Evolutionary conservation across 192 early-diverging fungal genomes (phyloP), one percentile per base, ranked within the genome.

Genomic region (Chytriomyces confervae): DNA sequence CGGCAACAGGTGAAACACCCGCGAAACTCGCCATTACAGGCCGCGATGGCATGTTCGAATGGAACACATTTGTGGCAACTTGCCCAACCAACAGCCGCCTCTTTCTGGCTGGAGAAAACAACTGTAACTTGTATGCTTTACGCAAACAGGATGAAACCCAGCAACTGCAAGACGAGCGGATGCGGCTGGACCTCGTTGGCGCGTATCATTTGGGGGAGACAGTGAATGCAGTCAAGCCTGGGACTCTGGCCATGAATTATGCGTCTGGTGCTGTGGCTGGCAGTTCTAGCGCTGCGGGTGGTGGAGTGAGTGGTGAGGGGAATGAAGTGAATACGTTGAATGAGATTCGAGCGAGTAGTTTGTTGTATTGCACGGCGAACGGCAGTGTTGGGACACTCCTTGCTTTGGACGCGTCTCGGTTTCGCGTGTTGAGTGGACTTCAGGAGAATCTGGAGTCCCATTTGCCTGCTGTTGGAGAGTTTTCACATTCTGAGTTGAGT

Each of bases 321-420:
- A 18, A 50, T 76, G 69, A 57, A 23, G 62, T 48, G 53, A 61
- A 23, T 57, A 51, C 36, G 18, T 20, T 24, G 18, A 75, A 45
- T 66, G 20, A 16, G 20, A 75, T 73, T 46, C 48, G 69, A 7
- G 18, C 50, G 48, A 27, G 61, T 45, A 8, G 85, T 91, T 81
- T 97, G 57, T 57, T 97, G 9, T 97, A 83, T 76, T 92, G 87
- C 60, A 96, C 96, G 16, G 85, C 93, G 10, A 89, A 88, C 29
- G 97, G 97, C 9, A 86, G 86, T 0, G 85, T 98, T 57, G 96
- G 97, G 24, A 86, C 94, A 5, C 78, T 97, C 27, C 87, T 92
- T 0, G 86, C 88, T 5, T 78, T 97, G 2, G 87, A 90, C 24
- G 79, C 87, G 68, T 88, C 84, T 46, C 82, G 78, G 71, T 89